Evolutionary conservation across 2,329 filamentous ascomycete species (phyloP).

Genomic region (Lachnellula occidentalis): DNA sequence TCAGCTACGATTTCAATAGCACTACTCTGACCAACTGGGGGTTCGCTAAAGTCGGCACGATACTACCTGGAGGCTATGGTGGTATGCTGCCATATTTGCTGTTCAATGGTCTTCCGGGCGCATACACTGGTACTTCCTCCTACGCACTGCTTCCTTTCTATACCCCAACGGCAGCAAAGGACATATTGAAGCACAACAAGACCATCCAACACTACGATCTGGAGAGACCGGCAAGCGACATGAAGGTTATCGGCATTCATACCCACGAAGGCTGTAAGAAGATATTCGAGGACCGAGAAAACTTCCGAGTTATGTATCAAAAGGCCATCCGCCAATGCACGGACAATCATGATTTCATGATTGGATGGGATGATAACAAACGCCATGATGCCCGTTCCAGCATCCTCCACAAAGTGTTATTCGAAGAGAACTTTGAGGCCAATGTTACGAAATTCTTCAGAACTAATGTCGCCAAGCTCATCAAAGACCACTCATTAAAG

Average conservation of each 20-base stretch:
- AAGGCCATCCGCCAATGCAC: slow-evolving; percentile 37
- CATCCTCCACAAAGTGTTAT: slow-evolving; percentile 40
- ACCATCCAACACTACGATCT: slow-evolving; percentile 42
- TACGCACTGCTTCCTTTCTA: slow-evolving; percentile 47
- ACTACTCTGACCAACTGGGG: slow-evolving; percentile 46
- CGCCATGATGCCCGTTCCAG: slow-evolving; percentile 37
- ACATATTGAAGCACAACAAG: slow-evolving; percentile 42
- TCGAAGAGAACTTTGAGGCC: slow-evolving; percentile 39
- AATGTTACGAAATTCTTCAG: slow-evolving; percentile 41
- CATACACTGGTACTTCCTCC: slow-evolving; percentile 43
- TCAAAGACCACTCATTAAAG: slow-evolving; percentile 41
- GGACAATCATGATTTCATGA: slow-evolving; percentile 42
- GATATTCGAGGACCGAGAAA: slow-evolving; percentile 43
- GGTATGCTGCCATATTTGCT: slow-evolving; percentile 40
- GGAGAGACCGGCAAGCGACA: slow-evolving; percentile 36
- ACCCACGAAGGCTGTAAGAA: slow-evolving; percentile 45
- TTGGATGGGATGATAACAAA: slow-evolving; percentile 40
- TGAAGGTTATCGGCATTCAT: slow-evolving; percentile 41
- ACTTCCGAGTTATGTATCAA: slow-evolving; percentile 44
- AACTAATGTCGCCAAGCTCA: slow-evolving; percentile 38
- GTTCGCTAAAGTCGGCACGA: slow-evolving; percentile 36
- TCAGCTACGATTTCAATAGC: slow-evolving; percentile 44
- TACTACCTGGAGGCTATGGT: slow-evolving; percentile 39
- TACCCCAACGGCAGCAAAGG: slow-evolving; percentile 42
- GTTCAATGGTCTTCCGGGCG: slow-evolving; percentile 41